A percentile compares a stretch with the other conserved stretches of the same genome.
These are phyloP conservation scores for Nemophila menziesii DNA, from an alignment of 257 asterid species.

Conservation along the genomic window DNA sequence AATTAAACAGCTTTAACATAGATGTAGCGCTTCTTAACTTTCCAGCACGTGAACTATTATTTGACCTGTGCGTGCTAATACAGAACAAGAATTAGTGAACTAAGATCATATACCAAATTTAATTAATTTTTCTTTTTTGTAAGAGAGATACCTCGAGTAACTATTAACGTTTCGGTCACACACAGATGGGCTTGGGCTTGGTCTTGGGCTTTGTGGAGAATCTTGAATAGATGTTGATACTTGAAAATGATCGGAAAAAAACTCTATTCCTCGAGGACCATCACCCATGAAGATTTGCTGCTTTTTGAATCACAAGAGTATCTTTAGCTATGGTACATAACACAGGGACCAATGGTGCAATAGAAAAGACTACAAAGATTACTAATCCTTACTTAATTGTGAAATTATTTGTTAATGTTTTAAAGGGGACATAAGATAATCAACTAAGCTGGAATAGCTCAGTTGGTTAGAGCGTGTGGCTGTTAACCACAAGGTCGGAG, in stretches of 20 bases:
- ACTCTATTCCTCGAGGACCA: slow-evolving; percentile 58
- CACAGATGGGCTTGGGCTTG: slow-evolving; percentile 25
- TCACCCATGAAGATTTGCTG: slow-evolving; percentile 51
- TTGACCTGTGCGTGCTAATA: slow-evolving; percentile 44
- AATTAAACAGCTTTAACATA: slow-evolving; percentile 72
- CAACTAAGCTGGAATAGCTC: slow-evolving; percentile 97
- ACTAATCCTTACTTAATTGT: no score
- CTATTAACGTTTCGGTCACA: slow-evolving; percentile 16
- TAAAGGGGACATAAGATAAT: no score
- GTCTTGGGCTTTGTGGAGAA: slow-evolving; percentile 21
- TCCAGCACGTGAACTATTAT: slow-evolving; percentile 28
- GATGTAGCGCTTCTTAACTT: slow-evolving; percentile 40
- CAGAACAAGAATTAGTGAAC: not conserved
- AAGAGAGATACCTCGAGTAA: slow-evolving; percentile 25
- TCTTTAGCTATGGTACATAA: no score
- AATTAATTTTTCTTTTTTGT: slow-evolving; percentile 1
- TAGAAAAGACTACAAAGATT: no score
- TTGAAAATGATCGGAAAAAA: slow-evolving; percentile 42
- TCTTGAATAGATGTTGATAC: slow-evolving; percentile 37
- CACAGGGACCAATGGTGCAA: no score
- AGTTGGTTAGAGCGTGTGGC: slow-evolving; percentile 99
- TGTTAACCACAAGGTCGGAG: slow-evolving; percentile 99
- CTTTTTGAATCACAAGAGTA: not conserved
- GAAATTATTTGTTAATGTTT: no score
- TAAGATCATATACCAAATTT: slow-evolving; percentile 9